These are phyloP conservation scores for Sideroxylon spinosum DNA, from an alignment of 179 eudicot species.

Conservation along the genomic window DNA sequence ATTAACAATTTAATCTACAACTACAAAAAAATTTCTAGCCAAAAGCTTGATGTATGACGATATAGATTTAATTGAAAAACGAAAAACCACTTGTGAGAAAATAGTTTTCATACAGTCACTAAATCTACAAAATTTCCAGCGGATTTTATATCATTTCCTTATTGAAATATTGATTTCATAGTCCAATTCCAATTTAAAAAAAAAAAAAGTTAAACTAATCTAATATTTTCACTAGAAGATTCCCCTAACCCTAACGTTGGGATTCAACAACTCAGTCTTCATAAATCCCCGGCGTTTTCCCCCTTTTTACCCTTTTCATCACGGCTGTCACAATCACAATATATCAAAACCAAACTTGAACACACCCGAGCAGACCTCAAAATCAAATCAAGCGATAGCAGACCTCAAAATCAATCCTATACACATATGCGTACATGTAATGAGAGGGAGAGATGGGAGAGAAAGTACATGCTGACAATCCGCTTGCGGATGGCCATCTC, in stretches of 20 bases:
- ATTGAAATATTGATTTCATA: neutral
- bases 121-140: neutral
- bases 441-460: neutral
- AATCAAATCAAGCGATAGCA: neutral
- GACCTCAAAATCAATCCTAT: neutral
- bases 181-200: neutral
- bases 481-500: constrained; percentile 60
- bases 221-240: neutral
- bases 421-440: neutral
- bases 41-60: neutral
- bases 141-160: neutral
- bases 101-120: no score
- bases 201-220: neutral
- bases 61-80: neutral
- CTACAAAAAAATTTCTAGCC: neutral
- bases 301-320: neutral
- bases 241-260: neutral
- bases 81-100: neutral
- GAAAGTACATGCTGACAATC: constrained; percentile 52
- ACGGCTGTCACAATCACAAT: neutral
- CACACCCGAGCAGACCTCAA: neutral
- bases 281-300: neutral
- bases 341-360: neutral
- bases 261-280: neutral
- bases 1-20: neutral